phyloP scores from a whole-genome alignment of 352 stramenopile species.

The Globisporangium nunn region DNA sequence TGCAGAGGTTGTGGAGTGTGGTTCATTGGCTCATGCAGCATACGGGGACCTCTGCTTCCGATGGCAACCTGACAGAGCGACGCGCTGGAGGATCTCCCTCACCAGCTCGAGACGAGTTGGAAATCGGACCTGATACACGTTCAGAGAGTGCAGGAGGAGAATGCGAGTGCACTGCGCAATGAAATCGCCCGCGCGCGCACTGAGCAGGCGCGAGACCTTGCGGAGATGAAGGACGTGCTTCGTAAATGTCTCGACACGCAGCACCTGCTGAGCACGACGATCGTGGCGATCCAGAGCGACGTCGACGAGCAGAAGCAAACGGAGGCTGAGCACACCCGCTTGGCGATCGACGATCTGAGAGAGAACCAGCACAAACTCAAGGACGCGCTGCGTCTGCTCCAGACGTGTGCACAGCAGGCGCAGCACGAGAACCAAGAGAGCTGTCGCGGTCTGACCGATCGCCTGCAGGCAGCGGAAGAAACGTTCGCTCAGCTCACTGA shows the following conservation, averaged over 20 bases:
- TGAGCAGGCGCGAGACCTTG: constrained; percentile 10
- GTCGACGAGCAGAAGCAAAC: constrained; percentile 30
- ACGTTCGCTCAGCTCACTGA: constrained; percentile 31
- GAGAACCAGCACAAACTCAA: constrained; percentile 40
- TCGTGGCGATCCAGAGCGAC: constrained; percentile 50
- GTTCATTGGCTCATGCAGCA: neutral
- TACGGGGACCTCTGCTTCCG: neutral
- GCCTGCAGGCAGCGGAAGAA: constrained; percentile 35
- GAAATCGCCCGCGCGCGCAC: neutral
- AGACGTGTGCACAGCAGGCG: constrained; percentile 34
- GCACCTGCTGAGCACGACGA: constrained; percentile 45
- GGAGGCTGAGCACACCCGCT: neutral
- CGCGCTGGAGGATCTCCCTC: constrained; percentile 22
- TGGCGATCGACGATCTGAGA: constrained; percentile 33
- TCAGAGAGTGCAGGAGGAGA: constrained; percentile 2
- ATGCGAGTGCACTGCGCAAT: constrained; percentile 17
- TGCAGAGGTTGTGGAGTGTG: neutral
- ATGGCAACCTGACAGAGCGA: constrained; percentile 13
- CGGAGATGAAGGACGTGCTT: constrained; percentile 34
- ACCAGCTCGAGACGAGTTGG: constrained; percentile 17
- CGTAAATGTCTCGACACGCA: constrained; percentile 56
- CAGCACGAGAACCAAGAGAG: constrained; percentile 27
- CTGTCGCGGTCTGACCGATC: constrained; percentile 20
- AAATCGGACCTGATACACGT: constrained; percentile 9
- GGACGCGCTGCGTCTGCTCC: constrained; percentile 38